phyloP scores from a whole-genome alignment of 805 yeast species.

The Wickerhamomyces hampshirensis region DNA sequence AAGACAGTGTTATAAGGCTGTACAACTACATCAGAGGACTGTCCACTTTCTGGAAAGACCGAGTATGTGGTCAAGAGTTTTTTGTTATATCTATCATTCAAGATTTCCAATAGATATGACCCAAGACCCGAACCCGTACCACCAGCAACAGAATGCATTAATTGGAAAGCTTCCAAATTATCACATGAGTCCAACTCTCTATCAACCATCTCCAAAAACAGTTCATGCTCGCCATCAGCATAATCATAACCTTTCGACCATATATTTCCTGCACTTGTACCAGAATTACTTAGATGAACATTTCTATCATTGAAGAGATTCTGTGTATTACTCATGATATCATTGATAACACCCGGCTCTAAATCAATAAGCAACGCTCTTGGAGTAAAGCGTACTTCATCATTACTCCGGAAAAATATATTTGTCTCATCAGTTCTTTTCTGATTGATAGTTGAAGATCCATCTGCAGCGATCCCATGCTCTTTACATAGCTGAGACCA shows the following conservation, averaged over 20 bases:
- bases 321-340: slow-evolving; percentile 46
- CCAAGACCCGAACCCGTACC: slow-evolving; percentile 99
- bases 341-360: slow-evolving; percentile 70
- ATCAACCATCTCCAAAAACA: slow-evolving; percentile 77
- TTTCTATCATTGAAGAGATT: slow-evolving; percentile 81
- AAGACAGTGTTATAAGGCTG: slow-evolving; percentile 92
- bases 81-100: slow-evolving; percentile 79
- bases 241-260: slow-evolving; percentile 90
- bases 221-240: slow-evolving; percentile 65
- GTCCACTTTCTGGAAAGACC: slow-evolving; percentile 75
- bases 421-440: slow-evolving; percentile 69
- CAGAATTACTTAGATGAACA: slow-evolving; percentile 70
- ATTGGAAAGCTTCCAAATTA: slow-evolving; percentile 82
- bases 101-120: slow-evolving; percentile 67
- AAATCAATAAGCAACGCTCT: slow-evolving; percentile 80
- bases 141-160: slow-evolving; percentile 94
- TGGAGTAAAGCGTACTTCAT: slow-evolving; percentile 78
- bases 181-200: slow-evolving; percentile 90
- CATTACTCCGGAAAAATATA: slow-evolving; percentile 75
- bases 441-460: slow-evolving; percentile 19
- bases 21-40: slow-evolving; percentile 93
- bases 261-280: slow-evolving; percentile 93
- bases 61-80: slow-evolving; percentile 81
- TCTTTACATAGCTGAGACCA: slow-evolving; percentile 88
- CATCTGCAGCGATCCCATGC: slow-evolving; percentile 62